Evolutionary conservation across 768 basidiomycete species (phyloP).

Genomic region (Amanita muscaria): DNA sequence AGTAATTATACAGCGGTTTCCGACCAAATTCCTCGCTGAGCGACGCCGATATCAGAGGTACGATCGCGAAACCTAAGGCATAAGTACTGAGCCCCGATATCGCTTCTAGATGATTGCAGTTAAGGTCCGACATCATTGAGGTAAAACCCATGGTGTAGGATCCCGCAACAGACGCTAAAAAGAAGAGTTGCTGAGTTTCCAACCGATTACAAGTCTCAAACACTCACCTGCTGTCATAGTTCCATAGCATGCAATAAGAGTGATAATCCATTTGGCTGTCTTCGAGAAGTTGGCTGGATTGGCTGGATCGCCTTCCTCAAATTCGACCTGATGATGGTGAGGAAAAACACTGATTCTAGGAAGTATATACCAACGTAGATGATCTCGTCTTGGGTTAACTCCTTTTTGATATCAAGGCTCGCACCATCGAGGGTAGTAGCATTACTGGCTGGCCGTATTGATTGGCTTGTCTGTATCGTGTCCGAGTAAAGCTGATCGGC

Average conservation of each 20-base stretch:
- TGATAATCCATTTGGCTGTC: slow-evolving; percentile 21
- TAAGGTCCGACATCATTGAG: slow-evolving; percentile 46
- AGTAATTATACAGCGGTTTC: slow-evolving; percentile 47
- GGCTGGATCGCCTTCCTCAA: slow-evolving; percentile 21
- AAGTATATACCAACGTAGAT: not conserved
- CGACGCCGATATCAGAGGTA: slow-evolving; percentile 58
- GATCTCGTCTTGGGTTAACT: not conserved
- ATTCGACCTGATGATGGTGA: slow-evolving; percentile 1
- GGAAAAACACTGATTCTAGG: not conserved
- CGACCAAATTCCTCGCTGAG: slow-evolving; percentile 70
- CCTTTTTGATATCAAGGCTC: too few species aligned
- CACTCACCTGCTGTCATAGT: slow-evolving; percentile 39
- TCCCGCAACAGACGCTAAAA: slow-evolving; percentile 38
- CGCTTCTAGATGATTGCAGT: slow-evolving; percentile 36
- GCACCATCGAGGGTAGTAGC: too few species aligned
- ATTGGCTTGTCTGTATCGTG: too few species aligned
- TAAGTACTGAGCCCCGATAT: slow-evolving; percentile 44
- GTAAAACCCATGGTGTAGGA: slow-evolving; percentile 47
- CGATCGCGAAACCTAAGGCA: slow-evolving; percentile 50
- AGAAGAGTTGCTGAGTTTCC: slow-evolving; percentile 1
- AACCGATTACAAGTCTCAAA: not conserved
- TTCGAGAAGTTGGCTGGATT: slow-evolving; percentile 32
- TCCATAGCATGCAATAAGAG: slow-evolving; percentile 35
- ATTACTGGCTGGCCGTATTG: too few species aligned
- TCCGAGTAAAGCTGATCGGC: too few species aligned